These are phyloP conservation scores for Centrapalus pauciflorus DNA, from an alignment of 129 eudicot species.

Conservation along the genomic window DNA sequence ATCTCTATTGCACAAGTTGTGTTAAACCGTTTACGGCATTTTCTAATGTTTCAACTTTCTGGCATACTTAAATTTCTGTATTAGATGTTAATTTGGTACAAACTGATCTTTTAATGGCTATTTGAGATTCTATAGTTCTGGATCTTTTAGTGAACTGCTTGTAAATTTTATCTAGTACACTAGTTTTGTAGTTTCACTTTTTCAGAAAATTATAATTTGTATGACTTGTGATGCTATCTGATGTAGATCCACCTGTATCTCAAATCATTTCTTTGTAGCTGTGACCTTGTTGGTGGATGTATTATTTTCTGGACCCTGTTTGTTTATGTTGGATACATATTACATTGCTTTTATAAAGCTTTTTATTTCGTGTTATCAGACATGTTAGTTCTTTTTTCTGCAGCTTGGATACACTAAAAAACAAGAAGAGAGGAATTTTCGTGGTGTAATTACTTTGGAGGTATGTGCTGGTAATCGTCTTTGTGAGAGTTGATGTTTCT, in stretches of 20 bases:
- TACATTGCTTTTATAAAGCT: neutral
- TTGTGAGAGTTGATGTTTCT: neutral
- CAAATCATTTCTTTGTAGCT: conserved; percentile 6
- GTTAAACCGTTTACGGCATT: neutral
- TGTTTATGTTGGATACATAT: neutral
- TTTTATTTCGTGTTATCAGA: conserved; percentile 4
- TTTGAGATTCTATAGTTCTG: neutral
- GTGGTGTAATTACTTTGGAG: conserved; percentile 97
- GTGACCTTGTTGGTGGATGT: neutral
- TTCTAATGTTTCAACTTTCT: neutral
- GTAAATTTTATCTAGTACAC: neutral
- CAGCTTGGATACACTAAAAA: conserved; percentile 99
- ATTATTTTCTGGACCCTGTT: neutral
- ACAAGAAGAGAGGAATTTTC: conserved; percentile 92
- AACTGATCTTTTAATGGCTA: neutral
- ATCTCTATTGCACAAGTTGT: too few species aligned
- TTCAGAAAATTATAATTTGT: neutral
- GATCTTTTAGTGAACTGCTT: neutral
- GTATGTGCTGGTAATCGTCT: conserved; percentile 30
- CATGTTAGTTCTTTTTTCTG: conserved; percentile 5
- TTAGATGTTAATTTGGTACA: neutral
- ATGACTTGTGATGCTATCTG: neutral
- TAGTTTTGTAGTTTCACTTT: neutral
- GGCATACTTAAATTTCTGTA: neutral
- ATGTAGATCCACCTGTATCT: neutral